Percentiles rank a stretch among this genome's conserved stretches.
Conservation (phyloP, 106 monocot genomes). For the Hemerocallis citrina region DNA sequence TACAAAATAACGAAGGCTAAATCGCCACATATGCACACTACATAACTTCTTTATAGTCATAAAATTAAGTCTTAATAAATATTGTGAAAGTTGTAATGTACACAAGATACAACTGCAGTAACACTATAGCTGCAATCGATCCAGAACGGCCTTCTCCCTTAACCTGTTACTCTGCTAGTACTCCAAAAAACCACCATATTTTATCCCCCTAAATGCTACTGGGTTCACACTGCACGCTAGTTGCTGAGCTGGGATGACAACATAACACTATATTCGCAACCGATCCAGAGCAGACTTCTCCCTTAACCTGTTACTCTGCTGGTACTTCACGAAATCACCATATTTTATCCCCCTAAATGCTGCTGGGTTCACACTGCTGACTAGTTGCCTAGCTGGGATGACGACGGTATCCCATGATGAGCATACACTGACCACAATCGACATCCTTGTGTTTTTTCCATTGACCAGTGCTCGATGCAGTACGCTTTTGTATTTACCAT, state of each 20-base stretch:
- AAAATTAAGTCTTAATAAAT: too few species aligned
- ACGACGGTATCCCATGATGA: conserved; percentile 43
- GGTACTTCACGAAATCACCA: conserved; percentile 38
- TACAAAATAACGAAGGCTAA: neutral
- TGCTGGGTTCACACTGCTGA: conserved; percentile 1
- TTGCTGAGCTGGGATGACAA: conserved; percentile 30
- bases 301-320: conserved; percentile 40
- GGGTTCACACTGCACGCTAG: conserved; percentile 14
- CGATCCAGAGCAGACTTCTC: conserved; percentile 41
- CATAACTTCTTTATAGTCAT: neutral
- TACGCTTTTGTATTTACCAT: conserved; percentile 63
- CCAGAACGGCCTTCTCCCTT: conserved; percentile 38
- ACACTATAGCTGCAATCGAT: conserved; percentile 7
- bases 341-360: conserved; percentile 40
- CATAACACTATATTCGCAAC: neutral
- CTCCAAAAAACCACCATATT: conserved; percentile 43
- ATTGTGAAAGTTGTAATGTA: neutral
- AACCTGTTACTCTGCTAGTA: conserved; percentile 42
- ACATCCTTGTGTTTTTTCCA: conserved; percentile 28
- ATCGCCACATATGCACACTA: neutral
- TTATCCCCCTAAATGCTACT: conserved; percentile 28
- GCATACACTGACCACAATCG: conserved; percentile 24
- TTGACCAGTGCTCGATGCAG: conserved; percentile 47
- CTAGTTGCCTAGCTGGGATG: conserved; percentile 22
- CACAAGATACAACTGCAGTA: too few species aligned